Evolutionary conservation across 768 basidiomycete genomes (phyloP).

Genomic region (Kwoniella botswanensis): DNA sequence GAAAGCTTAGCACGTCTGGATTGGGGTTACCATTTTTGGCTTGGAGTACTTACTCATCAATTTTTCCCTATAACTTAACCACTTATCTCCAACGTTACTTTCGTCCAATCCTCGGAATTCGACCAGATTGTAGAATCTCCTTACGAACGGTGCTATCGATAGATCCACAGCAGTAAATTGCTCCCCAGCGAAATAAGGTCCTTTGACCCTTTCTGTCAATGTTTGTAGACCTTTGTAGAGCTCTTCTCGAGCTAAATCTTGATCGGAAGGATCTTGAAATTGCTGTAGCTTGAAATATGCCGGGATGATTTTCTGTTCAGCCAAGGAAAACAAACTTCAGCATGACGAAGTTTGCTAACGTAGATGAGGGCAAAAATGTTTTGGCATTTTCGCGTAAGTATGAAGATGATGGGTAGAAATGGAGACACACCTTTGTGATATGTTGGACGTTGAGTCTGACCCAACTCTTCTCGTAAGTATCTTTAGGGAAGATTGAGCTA

Average conservation of each 20-base stretch:
- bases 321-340: background rate
- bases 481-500: constrained; percentile 62
- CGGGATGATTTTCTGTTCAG: constrained; percentile 62
- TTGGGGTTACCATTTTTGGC: constrained; percentile 24
- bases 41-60: constrained; percentile 62
- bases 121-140: constrained; percentile 65
- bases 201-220: constrained; percentile 59
- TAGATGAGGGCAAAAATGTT: no score
- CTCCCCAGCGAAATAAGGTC: constrained; percentile 67
- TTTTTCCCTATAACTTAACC: constrained; percentile 62
- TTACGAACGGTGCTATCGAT: constrained; percentile 70
- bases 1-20: background rate
- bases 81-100: constrained; percentile 61
- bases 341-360: background rate
- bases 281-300: constrained; percentile 64
- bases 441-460: constrained; percentile 48
- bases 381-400: no score
- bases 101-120: constrained; percentile 64
- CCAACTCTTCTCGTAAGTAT: constrained; percentile 30
- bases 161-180: constrained; percentile 66
- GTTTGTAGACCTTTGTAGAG: constrained; percentile 59
- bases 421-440: constrained; percentile 57
- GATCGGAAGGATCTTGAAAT: constrained; percentile 55
- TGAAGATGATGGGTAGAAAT: background rate
- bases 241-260: constrained; percentile 57